Evolutionary conservation across 108 stramenopile species (phyloP).

Genomic region (Fragilariopsis cylindrus): DNA sequence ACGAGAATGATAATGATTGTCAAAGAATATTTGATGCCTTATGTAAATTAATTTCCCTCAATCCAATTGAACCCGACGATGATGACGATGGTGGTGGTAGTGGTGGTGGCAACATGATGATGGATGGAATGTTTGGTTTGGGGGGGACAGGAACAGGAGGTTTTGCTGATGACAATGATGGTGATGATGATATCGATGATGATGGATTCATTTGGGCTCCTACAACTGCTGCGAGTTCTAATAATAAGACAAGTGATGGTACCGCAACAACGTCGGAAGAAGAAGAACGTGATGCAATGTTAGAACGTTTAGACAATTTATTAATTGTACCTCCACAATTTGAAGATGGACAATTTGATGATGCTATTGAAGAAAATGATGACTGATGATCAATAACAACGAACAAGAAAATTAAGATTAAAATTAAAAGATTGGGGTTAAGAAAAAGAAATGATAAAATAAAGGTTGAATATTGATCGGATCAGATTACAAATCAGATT

Average conservation of each 20-base stretch:
- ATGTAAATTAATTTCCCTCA: conserved; percentile 60
- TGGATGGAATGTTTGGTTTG: background rate
- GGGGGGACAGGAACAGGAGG: background rate
- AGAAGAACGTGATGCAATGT: conserved; percentile 54
- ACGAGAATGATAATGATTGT: conserved; percentile 31
- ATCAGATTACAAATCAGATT: too few species aligned
- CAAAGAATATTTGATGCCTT: conserved; percentile 61
- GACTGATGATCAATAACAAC: too few species aligned
- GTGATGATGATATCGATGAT: conserved; percentile 10
- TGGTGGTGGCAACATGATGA: conserved; percentile 29
- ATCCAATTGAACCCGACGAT: conserved; percentile 53
- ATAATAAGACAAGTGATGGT: conserved; percentile 23
- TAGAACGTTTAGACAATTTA: conserved; percentile 51
- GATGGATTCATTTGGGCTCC: conserved; percentile 45
- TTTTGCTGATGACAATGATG: background rate
- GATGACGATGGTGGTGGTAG: conserved; percentile 40
- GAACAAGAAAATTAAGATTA: too few species aligned
- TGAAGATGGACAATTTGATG: conserved; percentile 60
- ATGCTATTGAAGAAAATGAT: conserved; percentile 54
- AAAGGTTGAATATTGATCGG: too few species aligned
- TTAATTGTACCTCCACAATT: conserved; percentile 69
- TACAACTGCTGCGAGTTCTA: conserved; percentile 13
- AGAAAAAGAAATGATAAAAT: too few species aligned
- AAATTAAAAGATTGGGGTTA: too few species aligned
- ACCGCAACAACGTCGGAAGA: conserved; percentile 8